phyloP scores from a whole-genome alignment of 1,139 yeast species.

The Scheffersomyces quercinus region DNA sequence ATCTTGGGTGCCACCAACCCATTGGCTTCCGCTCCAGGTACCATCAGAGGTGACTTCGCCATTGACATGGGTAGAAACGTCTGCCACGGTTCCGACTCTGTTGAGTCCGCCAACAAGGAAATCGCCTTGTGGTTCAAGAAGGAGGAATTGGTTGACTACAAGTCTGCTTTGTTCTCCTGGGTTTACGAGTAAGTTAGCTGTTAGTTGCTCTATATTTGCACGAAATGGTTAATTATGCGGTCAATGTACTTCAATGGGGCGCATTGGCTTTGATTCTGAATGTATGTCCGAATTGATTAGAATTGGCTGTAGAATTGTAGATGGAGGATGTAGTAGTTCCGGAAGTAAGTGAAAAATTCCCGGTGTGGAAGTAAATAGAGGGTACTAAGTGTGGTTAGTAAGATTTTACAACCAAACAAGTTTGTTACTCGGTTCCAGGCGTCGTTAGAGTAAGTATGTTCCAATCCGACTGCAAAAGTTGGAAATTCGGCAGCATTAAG shows the following conservation, averaged over 20 bases:
- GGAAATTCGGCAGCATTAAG: no score
- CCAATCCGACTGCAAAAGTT: no score
- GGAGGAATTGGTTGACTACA: conserved; percentile 94
- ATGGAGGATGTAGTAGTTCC: neutral
- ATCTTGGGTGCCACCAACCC: conserved; percentile 99
- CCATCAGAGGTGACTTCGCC: conserved; percentile 98
- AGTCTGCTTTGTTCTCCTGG: conserved; percentile 82
- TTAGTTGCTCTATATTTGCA: neutral
- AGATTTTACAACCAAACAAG: no score
- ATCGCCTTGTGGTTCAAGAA: conserved; percentile 97
- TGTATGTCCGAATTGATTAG: no score
- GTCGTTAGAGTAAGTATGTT: no score
- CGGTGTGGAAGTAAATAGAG: neutral
- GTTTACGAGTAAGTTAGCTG: conserved; percentile 73
- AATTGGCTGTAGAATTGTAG: neutral
- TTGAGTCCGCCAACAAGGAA: conserved; percentile 96
- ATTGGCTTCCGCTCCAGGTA: conserved; percentile 94
- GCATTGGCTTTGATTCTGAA: no score
- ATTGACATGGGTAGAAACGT: conserved; percentile 99
- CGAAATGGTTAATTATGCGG: no score
- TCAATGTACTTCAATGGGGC: no score
- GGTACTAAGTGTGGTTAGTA: neutral
- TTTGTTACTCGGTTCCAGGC: no score
- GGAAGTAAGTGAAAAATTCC: neutral
- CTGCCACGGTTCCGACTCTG: conserved; percentile 99